Base-by-base conservation (phyloP, 306 rosid genomes). In the Aeschynomene evenia region DNA sequence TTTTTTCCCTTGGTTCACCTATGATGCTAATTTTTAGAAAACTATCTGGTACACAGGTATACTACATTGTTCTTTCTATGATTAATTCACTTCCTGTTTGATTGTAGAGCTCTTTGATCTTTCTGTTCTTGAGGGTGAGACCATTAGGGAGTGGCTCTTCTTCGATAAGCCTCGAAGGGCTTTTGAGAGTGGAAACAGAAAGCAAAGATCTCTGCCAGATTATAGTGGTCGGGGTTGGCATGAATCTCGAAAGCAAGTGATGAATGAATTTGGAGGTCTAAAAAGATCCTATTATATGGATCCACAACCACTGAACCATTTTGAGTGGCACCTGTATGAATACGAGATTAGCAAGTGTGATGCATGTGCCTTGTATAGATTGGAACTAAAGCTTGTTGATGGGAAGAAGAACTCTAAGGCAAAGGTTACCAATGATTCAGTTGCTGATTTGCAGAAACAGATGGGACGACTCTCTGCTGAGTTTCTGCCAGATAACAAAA, bases 211-310 rank as follows among this genome's bases (percentile, higher is more conserved):
- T 6, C 68, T 94, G 80, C 99, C 99, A 3, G 99, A 94, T 84
- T 94, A 91, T 75, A 84, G 84, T 11, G 99, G 99, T 46, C 91
- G 99, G 46, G 99, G 99, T 74, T 94, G 99, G 99, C 99, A 94
- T 53, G 99, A 94, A 82, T 94, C 99, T 19, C 91, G 99, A 80
- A 94, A 94, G 92, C 99, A 94, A 87, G 92, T 94, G 61, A 89
- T 94, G 87, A 94, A 78, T 84, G 99, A 91, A 67, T 89, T 72
- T 71, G 88, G 92, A 64, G 99, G 99, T 57, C 91, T 94, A 77
- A 94, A 94, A 88, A 82, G 99, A 71, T 94, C 99, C 68, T 94
- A 94, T 79, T 94, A 94, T 60, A 94, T 94, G 99, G 99, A 94
- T 75, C 99, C 99, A 2, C 99, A 94, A 34, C 99, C 99, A 4